Evolutionary conservation across 2,329 filamentous ascomycete species (phyloP).

Genomic region (Xylaria sp.): DNA sequence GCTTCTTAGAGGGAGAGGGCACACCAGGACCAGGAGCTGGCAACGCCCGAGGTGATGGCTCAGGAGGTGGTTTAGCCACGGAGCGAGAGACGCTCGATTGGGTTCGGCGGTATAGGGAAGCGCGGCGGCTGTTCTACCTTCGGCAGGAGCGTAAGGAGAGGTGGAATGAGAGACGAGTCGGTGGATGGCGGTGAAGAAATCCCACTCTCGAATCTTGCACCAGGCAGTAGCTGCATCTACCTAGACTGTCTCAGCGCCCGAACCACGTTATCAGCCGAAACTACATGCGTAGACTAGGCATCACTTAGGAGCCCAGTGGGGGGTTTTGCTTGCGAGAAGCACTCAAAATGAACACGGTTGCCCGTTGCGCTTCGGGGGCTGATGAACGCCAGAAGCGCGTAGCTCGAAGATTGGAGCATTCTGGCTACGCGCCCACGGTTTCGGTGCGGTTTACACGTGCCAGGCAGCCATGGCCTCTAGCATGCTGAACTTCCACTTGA

Average conservation of each 20-base stretch:
- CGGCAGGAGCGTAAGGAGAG: slow-evolving; percentile 88
- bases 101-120: slow-evolving; percentile 82
- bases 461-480: neutral
- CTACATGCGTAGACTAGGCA: neutral
- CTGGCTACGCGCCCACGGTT: neutral
- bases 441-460: neutral
- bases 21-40: slow-evolving; percentile 25
- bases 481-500: neutral
- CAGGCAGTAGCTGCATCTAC: neutral
- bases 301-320: no score
- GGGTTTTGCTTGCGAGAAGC: neutral
- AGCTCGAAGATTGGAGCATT: neutral
- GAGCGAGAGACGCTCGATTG: slow-evolving; percentile 90
- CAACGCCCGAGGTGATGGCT: slow-evolving; percentile 21
- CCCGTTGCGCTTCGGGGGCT: neutral
- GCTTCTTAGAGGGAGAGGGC: slow-evolving; percentile 77
- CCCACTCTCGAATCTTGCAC: neutral
- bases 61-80: slow-evolving; percentile 64
- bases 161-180: slow-evolving; percentile 96
- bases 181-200: slow-evolving; percentile 81
- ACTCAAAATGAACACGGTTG: neutral
- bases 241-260: neutral
- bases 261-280: no score
- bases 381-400: neutral
- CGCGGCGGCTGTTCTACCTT: slow-evolving; percentile 80